A percentile compares a stretch with the other conserved stretches of the same genome.
Conservation (phyloP, 768 basidiomycete species). For the Trametes coccinea region DNA sequence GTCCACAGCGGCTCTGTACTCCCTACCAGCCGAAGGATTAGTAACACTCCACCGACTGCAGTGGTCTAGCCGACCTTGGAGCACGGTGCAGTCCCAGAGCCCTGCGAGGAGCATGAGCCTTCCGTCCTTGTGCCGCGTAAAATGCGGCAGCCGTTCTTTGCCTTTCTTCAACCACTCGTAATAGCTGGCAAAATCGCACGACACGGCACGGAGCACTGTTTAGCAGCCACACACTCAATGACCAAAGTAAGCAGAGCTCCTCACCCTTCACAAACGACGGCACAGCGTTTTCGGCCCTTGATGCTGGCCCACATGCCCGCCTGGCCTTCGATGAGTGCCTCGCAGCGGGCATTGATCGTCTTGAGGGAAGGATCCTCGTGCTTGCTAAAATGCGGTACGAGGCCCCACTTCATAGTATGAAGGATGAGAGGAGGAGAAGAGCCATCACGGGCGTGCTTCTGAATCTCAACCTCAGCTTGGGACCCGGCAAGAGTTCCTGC, state of each 20-base stretch:
- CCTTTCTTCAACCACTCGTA: conserved; percentile 94
- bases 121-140: conserved; percentile 65
- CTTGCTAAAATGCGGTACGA: conserved; percentile 84
- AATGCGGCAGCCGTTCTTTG: conserved; percentile 78
- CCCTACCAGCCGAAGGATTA: conserved; percentile 36
- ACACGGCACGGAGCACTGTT: not conserved
- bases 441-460: no score
- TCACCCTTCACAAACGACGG: conserved; percentile 80
- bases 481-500: no score
- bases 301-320: conserved; percentile 84
- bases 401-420: conserved; percentile 90
- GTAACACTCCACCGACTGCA: not conserved
- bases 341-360: conserved; percentile 89
- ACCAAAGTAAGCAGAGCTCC: conserved; percentile 15
- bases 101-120: conserved; percentile 84
- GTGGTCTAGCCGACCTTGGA: conserved; percentile 49
- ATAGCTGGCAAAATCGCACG: conserved; percentile 53
- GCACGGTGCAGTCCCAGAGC: conserved; percentile 72
- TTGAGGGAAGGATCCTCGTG: conserved; percentile 69
- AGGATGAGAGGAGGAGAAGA: conserved; percentile 43
- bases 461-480: no score
- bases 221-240: not conserved
- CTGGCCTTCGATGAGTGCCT: conserved; percentile 71
- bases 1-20: conserved; percentile 65
- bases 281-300: conserved; percentile 80